A percentile compares a stretch with the other conserved stretches of the same genome.
These are phyloP conservation scores for Solanum rostratum DNA, from an alignment of 257 asterid genomes.

Conservation along the genomic window DNA sequence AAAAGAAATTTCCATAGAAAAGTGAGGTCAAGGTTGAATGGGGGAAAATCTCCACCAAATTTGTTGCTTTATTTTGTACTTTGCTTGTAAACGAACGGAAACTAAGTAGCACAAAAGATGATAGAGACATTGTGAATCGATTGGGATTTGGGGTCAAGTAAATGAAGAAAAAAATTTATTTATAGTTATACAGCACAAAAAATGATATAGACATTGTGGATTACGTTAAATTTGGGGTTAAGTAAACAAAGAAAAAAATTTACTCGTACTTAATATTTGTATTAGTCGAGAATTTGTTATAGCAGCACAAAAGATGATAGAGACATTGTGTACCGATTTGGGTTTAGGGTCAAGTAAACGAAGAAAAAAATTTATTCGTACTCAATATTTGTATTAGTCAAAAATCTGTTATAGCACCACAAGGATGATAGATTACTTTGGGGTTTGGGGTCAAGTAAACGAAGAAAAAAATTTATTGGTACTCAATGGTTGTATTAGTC, in stretches of 20 bases:
- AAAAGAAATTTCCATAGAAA: neutral
- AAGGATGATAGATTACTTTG: neutral
- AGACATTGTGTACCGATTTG: neutral
- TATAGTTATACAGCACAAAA: neutral
- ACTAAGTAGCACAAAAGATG: neutral
- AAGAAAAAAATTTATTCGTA: neutral
- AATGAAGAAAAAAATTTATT: neutral
- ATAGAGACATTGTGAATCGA: neutral
- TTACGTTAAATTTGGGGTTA: neutral
- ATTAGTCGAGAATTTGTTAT: neutral
- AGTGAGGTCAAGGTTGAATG: neutral
- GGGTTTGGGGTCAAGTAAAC: neutral
- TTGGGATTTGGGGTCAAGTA: neutral
- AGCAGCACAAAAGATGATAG: neutral
- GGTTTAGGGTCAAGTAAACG: neutral
- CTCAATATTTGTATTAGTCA: neutral
- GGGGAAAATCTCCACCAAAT: neutral
- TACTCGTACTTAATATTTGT: no score
- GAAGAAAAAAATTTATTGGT: neutral
- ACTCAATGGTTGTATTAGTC: neutral
- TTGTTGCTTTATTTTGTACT: neutral
- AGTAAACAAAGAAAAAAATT: neutral
- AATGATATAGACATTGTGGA: neutral
- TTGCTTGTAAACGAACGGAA: neutral
- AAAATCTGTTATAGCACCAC: neutral